A percentile compares a stretch with the other conserved stretches of the same genome.
Conservation (phyloP, 2,329 filamentous ascomycete genomes). For the Orbilia ellipsospora region DNA sequence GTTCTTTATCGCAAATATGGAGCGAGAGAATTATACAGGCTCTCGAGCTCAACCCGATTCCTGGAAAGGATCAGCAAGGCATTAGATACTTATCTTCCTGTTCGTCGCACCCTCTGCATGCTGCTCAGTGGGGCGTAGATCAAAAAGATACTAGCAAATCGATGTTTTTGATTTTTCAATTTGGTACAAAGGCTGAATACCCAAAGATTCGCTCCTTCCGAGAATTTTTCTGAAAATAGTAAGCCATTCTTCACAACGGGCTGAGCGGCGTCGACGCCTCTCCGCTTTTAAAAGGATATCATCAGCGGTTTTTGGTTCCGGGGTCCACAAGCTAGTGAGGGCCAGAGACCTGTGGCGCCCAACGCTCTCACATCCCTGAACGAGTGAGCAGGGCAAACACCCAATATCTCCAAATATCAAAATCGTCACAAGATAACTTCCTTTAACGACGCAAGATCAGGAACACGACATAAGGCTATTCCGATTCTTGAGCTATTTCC, state of each 20-base stretch:
- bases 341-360: constrained; percentile 23
- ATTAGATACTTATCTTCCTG: background rate
- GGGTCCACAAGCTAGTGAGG: constrained; percentile 13
- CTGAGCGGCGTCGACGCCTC: constrained; percentile 16
- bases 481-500: constrained; percentile 10
- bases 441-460: constrained; percentile 32
- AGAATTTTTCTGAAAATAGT: background rate
- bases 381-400: background rate
- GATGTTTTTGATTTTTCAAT: background rate
- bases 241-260: background rate
- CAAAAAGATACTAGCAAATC: no score
- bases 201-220: no score
- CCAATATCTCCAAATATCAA: background rate
- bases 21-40: no score
- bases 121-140: background rate
- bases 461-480: constrained; percentile 36
- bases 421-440: constrained; percentile 14
- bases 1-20: no score
- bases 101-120: background rate
- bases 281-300: constrained; percentile 29
- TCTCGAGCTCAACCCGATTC: no score
- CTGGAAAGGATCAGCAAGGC: no score
- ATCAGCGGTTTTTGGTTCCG: constrained; percentile 5
- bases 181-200: no score
- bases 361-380: background rate